A percentile compares a stretch with the other conserved stretches of the same genome.
Conservation (phyloP, 495 filamentous ascomycete genomes). For the Hypoxylon rickii region DNA sequence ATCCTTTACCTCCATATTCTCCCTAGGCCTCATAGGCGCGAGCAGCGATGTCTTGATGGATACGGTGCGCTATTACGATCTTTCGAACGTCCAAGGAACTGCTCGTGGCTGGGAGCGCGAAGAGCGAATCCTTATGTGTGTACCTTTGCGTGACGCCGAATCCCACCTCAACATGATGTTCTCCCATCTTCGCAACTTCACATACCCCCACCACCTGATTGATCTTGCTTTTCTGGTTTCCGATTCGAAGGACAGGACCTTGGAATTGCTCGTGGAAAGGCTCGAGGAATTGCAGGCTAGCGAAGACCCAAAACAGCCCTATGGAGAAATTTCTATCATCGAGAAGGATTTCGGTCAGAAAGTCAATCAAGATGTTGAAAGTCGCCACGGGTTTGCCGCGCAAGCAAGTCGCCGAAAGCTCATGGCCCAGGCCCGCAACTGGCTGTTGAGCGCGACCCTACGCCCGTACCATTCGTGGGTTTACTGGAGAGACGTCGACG, state of each 20-base stretch:
- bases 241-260: conserved; percentile 91
- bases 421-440: conserved; percentile 98
- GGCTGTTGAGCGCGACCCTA: conserved; percentile 91
- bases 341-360: conserved; percentile 99
- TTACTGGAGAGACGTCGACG: conserved; percentile 99
- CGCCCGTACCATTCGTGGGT: conserved; percentile 98
- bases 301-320: conserved; percentile 75
- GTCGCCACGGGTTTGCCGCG: conserved; percentile 95
- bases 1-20: conserved; percentile 71
- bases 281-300: conserved; percentile 82
- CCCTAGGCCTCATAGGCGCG: conserved; percentile 71
- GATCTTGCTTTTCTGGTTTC: conserved; percentile 97
- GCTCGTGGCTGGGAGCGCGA: conserved; percentile 91
- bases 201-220: conserved; percentile 95
- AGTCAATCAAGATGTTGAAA: conserved; percentile 97
- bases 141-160: conserved; percentile 91
- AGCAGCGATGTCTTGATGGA: conserved; percentile 78
- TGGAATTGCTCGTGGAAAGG: conserved; percentile 72
- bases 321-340: conserved; percentile 95
- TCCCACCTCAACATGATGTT: conserved; percentile 98
- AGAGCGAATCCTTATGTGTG: conserved; percentile 93
- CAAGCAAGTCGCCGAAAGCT: conserved; percentile 92
- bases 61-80: conserved; percentile 95
- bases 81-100: conserved; percentile 85
- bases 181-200: conserved; percentile 91